These are phyloP conservation scores for Sisymbrium irio DNA, from an alignment of 345 rosid genomes.

Conservation along the genomic window DNA sequence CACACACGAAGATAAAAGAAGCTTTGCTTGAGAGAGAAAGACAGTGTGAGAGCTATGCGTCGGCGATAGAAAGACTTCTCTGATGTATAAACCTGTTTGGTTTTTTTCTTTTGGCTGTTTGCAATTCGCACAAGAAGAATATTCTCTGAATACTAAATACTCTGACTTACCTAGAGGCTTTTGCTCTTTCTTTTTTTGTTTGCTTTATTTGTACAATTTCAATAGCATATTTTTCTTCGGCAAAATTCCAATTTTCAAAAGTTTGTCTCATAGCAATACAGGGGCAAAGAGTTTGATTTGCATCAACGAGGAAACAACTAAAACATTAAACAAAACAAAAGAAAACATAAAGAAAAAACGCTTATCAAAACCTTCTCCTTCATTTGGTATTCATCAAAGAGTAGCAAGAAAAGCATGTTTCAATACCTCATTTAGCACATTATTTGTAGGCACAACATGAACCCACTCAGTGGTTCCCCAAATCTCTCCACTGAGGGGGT, in stretches of 20 bases:
- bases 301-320: neutral
- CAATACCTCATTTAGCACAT: neutral
- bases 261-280: neutral
- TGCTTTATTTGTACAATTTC: neutral
- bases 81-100: neutral
- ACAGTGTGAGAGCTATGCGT: neutral
- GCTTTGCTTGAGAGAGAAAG: neutral
- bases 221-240: neutral
- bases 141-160: neutral
- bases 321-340: neutral
- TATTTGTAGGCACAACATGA: neutral
- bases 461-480: no score
- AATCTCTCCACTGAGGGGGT: no score
- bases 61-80: constrained; percentile 11
- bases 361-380: neutral
- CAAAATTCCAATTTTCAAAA: neutral
- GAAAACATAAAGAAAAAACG: neutral
- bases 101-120: neutral
- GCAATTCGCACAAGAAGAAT: neutral
- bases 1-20: neutral
- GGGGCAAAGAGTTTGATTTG: no score
- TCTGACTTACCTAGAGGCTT: neutral
- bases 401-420: neutral
- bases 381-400: neutral
- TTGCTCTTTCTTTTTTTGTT: neutral